Conservation (phyloP, 495 filamentous ascomycete species). For the Tuber magnatum region DNA sequence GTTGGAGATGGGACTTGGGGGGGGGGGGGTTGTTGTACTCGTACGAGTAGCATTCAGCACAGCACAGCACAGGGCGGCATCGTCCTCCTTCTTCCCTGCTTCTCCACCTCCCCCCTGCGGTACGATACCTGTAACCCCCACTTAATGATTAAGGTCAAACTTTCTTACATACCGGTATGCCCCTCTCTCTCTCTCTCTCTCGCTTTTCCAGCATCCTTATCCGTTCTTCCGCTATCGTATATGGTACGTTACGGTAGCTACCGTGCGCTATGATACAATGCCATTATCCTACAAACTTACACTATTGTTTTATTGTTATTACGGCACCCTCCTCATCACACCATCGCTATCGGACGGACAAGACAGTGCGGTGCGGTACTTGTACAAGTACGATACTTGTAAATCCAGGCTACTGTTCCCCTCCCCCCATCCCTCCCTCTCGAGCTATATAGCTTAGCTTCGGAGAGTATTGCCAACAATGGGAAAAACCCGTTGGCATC, state of each 20-base stretch:
- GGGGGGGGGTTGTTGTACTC: too few species aligned
- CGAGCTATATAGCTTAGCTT: neutral
- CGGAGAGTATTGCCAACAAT: neutral
- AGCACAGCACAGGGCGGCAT: neutral
- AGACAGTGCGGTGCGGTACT: neutral
- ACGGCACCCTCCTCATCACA: neutral
- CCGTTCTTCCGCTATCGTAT: neutral
- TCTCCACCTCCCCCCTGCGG: too few species aligned
- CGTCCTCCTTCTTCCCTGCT: neutral
- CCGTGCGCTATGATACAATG: neutral
- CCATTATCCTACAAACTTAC: neutral
- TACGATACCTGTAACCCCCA: too few species aligned
- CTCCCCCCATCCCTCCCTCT: neutral
- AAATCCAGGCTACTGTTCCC: neutral
- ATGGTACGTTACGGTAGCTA: neutral
- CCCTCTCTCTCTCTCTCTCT: neutral
- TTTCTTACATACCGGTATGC: too few species aligned
- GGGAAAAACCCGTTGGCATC: neutral
- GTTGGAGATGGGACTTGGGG: neutral
- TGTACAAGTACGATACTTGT: too few species aligned
- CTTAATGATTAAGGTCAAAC: neutral
- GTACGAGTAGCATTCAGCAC: neutral
- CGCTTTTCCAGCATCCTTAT: neutral
- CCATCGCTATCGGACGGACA: neutral
- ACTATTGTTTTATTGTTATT: too few species aligned